Percentiles rank a stretch among this genome's conserved stretches.
Evolutionary conservation across 179 eudicot genomes (phyloP).

Genomic region (Nepenthes alata): DNA sequence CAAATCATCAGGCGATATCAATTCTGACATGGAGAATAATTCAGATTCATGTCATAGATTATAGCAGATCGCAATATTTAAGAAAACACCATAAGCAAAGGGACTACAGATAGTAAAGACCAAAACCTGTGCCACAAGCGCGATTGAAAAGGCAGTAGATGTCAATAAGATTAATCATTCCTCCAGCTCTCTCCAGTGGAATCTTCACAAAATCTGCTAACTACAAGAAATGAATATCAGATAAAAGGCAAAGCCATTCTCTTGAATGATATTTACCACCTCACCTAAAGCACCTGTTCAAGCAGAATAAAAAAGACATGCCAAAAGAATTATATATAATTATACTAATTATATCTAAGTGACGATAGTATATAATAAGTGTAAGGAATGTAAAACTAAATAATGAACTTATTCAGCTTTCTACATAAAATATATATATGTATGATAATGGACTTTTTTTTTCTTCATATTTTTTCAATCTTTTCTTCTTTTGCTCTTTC

Average conservation of each 20-base stretch:
- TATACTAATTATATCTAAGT: too few species aligned
- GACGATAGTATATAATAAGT: too few species aligned
- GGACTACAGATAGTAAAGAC: slow-evolving; percentile 7
- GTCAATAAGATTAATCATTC: slow-evolving; percentile 82
- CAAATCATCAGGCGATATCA: slow-evolving; percentile 92
- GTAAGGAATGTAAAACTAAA: too few species aligned
- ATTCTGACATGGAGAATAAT: slow-evolving; percentile 32
- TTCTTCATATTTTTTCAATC: too few species aligned
- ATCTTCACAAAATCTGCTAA: slow-evolving; percentile 94
- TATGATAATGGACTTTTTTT: too few species aligned
- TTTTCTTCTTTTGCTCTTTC: too few species aligned
- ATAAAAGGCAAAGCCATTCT: not conserved
- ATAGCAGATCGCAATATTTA: not conserved
- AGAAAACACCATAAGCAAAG: not conserved
- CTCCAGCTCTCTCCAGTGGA: slow-evolving; percentile 92
- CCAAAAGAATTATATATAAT: too few species aligned
- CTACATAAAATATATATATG: too few species aligned
- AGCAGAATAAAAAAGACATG: too few species aligned
- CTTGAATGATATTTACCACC: not conserved
- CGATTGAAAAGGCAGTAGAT: slow-evolving; percentile 86
- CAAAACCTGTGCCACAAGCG: slow-evolving; percentile 88
- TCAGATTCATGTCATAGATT: not conserved
- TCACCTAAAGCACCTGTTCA: not conserved
- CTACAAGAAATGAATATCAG: slow-evolving; percentile 40
- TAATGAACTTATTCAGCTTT: too few species aligned